Conservation (phyloP, 257 asterid species). For the Schizonepeta tenuifolia region DNA sequence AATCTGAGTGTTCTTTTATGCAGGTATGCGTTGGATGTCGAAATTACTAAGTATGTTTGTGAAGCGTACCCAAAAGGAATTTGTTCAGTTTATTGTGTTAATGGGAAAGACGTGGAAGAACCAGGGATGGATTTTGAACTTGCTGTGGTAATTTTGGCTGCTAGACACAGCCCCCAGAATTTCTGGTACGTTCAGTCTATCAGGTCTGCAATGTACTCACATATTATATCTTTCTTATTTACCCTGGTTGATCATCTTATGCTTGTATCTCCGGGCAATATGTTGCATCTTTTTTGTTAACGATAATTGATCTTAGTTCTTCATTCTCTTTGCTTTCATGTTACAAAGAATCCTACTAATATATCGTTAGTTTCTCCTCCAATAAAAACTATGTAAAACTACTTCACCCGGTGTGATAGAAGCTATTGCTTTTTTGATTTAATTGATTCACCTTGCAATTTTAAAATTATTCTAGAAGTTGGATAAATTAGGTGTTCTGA, state of each 20-base stretch:
- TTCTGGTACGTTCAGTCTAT: constrained; percentile 65
- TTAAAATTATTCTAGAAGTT: neutral
- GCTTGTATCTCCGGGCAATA: constrained; percentile 25
- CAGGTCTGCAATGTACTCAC: constrained; percentile 14
- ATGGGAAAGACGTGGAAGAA: constrained; percentile 86
- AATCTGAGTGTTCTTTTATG: constrained; percentile 28
- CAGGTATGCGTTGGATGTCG: constrained; percentile 89
- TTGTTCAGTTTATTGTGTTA: constrained; percentile 77
- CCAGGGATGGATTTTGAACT: constrained; percentile 87
- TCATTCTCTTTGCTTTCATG: constrained; percentile 3
- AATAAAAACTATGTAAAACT: neutral
- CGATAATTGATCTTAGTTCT: neutral
- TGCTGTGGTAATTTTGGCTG: constrained; percentile 91
- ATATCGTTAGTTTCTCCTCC: neutral
- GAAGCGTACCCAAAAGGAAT: constrained; percentile 93
- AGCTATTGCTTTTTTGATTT: neutral
- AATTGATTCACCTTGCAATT: neutral
- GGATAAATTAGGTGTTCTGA: neutral
- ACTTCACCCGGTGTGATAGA: neutral
- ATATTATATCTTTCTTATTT: constrained; percentile 8
- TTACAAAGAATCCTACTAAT: neutral
- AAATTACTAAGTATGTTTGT: constrained; percentile 75
- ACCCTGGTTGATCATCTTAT: constrained; percentile 19
- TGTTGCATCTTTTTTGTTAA: constrained; percentile 21
- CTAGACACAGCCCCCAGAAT: constrained; percentile 91